These are phyloP conservation scores for Nakaseomyces uthaithaninus DNA, from an alignment of 1,139 yeast genomes.

Conservation along the genomic window DNA sequence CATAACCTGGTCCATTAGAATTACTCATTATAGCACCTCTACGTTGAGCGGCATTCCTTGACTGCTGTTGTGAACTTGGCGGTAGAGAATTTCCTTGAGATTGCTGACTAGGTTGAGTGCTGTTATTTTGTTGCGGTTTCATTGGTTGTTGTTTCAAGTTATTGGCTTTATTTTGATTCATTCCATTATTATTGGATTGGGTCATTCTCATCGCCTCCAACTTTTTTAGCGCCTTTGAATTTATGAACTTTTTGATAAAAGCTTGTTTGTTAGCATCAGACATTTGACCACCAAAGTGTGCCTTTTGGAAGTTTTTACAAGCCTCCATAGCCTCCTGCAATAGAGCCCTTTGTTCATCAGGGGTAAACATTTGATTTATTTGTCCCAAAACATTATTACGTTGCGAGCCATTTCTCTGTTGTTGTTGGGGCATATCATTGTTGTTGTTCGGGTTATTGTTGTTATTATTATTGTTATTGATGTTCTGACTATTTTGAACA, in stretches of 20 bases:
- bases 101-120: conserved; percentile 1
- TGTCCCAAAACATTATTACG: conserved; percentile 32
- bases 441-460: conserved; percentile 11
- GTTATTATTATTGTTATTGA: conserved; percentile 10
- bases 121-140: conserved; percentile 3
- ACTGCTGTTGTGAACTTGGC: neutral
- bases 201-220: conserved; percentile 27
- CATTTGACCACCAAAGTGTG: conserved; percentile 25
- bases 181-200: conserved; percentile 17
- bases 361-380: conserved; percentile 32
- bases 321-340: conserved; percentile 30
- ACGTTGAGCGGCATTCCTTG: conserved; percentile 4
- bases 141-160: conserved; percentile 11
- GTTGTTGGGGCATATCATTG: conserved; percentile 17
- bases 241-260: conserved; percentile 32
- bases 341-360: conserved; percentile 31
- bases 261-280: conserved; percentile 26
- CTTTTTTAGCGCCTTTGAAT: conserved; percentile 37
- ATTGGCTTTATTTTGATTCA: conserved; percentile 5
- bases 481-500: conserved; percentile 16
- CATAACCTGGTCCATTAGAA: conserved; percentile 4
- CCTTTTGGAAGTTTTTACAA: conserved; percentile 26
- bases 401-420: conserved; percentile 23
- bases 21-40: conserved; percentile 5
- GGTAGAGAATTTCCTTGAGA: conserved; percentile 1